These are phyloP conservation scores for Metschnikowia aberdeeniae DNA, from an alignment of 805 yeast genomes.

Conservation along the genomic window DNA sequence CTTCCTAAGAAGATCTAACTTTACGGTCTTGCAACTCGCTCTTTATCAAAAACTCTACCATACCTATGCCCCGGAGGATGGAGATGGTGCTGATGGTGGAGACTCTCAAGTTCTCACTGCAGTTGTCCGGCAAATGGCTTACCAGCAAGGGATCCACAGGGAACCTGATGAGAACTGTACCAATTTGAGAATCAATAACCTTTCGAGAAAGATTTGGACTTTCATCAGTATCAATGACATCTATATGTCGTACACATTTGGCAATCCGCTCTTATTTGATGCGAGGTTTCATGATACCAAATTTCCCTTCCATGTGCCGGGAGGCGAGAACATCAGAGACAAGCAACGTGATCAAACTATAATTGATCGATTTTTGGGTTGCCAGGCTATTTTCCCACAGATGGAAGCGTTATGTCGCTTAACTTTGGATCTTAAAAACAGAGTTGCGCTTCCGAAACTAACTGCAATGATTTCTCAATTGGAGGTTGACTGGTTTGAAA, in stretches of 20 bases:
- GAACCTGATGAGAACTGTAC: slow-evolving; percentile 46
- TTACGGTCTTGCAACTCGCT: slow-evolving; percentile 31
- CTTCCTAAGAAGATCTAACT: slow-evolving; percentile 34
- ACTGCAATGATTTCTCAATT: slow-evolving; percentile 5
- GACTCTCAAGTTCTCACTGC: slow-evolving; percentile 28
- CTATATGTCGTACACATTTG: slow-evolving; percentile 12
- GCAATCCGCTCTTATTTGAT: slow-evolving; percentile 13
- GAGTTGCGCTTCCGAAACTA: slow-evolving; percentile 11
- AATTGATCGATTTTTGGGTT: slow-evolving; percentile 9
- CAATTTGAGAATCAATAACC: slow-evolving; percentile 17
- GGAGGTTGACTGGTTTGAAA: slow-evolving; percentile 13
- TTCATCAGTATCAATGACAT: slow-evolving; percentile 14
- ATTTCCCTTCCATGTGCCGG: slow-evolving; percentile 12
- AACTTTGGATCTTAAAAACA: slow-evolving; percentile 8
- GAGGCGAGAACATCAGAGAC: slow-evolving; percentile 16
- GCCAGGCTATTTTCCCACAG: slow-evolving; percentile 4
- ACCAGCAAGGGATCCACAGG: slow-evolving; percentile 62
- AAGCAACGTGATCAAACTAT: slow-evolving; percentile 9
- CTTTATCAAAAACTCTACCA: slow-evolving; percentile 28
- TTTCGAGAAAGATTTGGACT: slow-evolving; percentile 26
- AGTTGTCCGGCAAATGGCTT: slow-evolving; percentile 54
- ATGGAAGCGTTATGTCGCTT: slow-evolving; percentile 7
- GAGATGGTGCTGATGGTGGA: slow-evolving; percentile 40
- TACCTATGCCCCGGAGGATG: slow-evolving; percentile 38
- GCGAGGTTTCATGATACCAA: slow-evolving; percentile 13